These are phyloP conservation scores for Xylariaceae sp. DNA, from an alignment of 2,329 filamentous ascomycete genomes.

Conservation along the genomic window DNA sequence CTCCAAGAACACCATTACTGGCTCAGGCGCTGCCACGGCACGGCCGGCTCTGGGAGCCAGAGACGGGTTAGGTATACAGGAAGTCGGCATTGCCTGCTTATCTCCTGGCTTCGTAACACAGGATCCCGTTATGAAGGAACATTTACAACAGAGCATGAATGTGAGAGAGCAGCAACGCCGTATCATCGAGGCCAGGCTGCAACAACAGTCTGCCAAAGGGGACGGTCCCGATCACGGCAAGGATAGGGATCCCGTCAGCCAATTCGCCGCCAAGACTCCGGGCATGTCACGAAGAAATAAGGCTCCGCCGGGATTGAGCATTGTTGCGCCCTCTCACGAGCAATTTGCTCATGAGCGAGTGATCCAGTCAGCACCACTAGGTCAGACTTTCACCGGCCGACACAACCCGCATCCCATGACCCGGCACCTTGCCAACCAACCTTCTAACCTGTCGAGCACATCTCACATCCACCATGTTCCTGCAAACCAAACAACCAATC, in stretches of 20 bases:
- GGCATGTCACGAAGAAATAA: conserved; percentile 73
- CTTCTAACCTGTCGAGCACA: conserved; percentile 78
- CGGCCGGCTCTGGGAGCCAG: conserved; percentile 78
- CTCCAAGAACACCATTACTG: conserved; percentile 61
- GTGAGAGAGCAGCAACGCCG: conserved; percentile 92
- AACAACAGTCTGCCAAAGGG: conserved; percentile 82
- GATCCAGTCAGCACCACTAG: conserved; percentile 92
- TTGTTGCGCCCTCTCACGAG: conserved; percentile 90
- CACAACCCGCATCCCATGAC: conserved; percentile 77
- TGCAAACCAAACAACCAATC: conserved; percentile 86
- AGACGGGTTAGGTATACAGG: conserved; percentile 81
- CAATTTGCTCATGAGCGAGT: conserved; percentile 93
- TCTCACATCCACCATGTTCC: conserved; percentile 91
- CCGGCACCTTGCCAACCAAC: conserved; percentile 78
- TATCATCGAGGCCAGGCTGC: conserved; percentile 89
- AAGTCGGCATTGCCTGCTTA: conserved; percentile 90
- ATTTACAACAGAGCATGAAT: conserved; percentile 89
- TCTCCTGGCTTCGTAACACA: conserved; percentile 96
- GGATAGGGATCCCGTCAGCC: conserved; percentile 50
- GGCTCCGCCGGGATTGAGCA: conserved; percentile 86
- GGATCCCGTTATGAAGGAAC: conserved; percentile 94
- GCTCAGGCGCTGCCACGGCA: conserved; percentile 59
- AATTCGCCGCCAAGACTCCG: conserved; percentile 70
- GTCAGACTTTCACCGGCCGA: conserved; percentile 93
- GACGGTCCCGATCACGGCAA: conserved; percentile 63